Evolutionary conservation across 371 early-diverging fungal species (phyloP).

Genomic region (Haplosporangium sp.): DNA sequence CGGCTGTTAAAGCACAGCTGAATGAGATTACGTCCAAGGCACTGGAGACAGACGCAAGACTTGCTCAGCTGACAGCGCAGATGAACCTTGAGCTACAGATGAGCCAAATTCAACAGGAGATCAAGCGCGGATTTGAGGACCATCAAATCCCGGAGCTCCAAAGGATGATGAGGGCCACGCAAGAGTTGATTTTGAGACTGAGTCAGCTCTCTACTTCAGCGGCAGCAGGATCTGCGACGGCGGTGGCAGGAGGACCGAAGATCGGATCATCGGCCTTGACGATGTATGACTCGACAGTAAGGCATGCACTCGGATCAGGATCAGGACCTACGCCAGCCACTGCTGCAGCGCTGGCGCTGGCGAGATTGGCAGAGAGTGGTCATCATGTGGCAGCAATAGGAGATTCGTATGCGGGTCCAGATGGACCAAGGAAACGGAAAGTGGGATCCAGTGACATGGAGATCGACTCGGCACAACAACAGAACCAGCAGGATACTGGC

Average conservation of each 20-base stretch:
- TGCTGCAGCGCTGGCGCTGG: conserved; percentile 19
- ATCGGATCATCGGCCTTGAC: background rate
- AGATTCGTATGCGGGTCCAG: background rate
- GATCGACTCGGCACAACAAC: background rate
- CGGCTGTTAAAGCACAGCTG: conserved; percentile 17
- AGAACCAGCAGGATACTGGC: conserved; percentile 7
- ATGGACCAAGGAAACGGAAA: conserved; percentile 1
- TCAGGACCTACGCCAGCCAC: conserved; percentile 3
- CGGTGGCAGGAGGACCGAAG: conserved; percentile 31
- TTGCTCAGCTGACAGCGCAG: conserved; percentile 39
- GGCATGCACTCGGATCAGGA: conserved; percentile 12
- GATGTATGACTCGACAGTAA: background rate
- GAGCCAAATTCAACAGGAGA: conserved; percentile 42
- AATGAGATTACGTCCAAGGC: conserved; percentile 32
- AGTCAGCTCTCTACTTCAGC: conserved; percentile 41
- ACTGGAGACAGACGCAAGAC: conserved; percentile 48
- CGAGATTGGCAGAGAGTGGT: conserved; percentile 23
- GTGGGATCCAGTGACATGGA: background rate
- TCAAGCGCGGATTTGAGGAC: conserved; percentile 36
- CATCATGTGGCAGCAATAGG: background rate
- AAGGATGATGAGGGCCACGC: conserved; percentile 44
- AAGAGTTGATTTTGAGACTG: conserved; percentile 42
- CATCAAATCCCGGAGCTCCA: conserved; percentile 43
- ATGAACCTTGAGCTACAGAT: conserved; percentile 42
- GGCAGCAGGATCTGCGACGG: conserved; percentile 46